Base-by-base conservation (phyloP, 2,329 filamentous ascomycete genomes). In the Trichophyton equinum region DNA sequence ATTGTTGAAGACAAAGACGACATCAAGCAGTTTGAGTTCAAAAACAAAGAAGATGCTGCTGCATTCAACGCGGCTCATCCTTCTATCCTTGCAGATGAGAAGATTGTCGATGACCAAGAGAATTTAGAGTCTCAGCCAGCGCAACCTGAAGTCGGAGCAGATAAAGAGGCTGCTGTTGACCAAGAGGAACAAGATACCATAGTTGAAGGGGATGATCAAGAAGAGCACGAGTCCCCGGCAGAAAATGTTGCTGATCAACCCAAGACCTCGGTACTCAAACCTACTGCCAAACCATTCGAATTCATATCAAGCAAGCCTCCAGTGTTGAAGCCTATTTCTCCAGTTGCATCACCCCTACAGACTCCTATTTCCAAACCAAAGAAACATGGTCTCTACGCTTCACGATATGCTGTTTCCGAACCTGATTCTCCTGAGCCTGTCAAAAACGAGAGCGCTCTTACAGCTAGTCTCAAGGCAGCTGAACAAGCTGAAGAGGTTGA, bases 251-350 rank as follows among this genome's bases (percentile, higher is more conserved):
- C n/a, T 30, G 30, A 11, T 20, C 30, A 57, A n/a, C 22, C 18
- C 9, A 57, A 47, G 27, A 8, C 22, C 22, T 57, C 60, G 1
- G 57, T 47, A 0, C 51, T 65, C 1, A 64, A 66, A 40, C 62
- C 64, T 4, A 65, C 64, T 15, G 87, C 88, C 0, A 83, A 82
- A 67, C 81, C 87, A 0, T 95, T 94, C 70, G 80, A 80, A 60
- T 79, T 76, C 66, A 72, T 74, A 62, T 68, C 73, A 62, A 30
- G 22, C 27, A 8, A 53, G 27, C 22, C 49, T 5, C 49, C 22
- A 33, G 49, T 53, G 25, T 5, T 38, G 11, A 38, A n/a, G n/a
- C 67, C 67, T 58, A 68, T 71, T 59, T 62, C 64, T 27, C 47
- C 62, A 18, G 56, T 65, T 58, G n/a, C 60, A 27, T 42, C 61